These are phyloP conservation scores for Trichoderma oligosporum DNA, from an alignment of 2,329 filamentous ascomycete species.

Conservation along the genomic window DNA sequence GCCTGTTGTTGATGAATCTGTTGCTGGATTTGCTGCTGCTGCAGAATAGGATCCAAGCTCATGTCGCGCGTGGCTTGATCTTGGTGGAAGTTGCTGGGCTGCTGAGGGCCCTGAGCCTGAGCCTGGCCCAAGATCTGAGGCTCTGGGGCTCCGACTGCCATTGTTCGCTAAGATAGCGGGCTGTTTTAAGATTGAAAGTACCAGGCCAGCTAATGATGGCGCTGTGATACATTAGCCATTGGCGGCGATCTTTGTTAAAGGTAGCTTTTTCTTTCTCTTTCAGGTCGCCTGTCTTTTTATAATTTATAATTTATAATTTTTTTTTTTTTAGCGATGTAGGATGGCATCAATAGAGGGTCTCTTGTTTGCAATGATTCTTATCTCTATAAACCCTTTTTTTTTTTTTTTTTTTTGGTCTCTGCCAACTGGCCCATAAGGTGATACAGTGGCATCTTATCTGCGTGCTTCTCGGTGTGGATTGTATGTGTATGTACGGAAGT, in stretches of 20 bases:
- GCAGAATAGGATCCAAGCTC: conserved; percentile 27
- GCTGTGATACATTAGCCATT: conserved; percentile 6
- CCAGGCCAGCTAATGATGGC: conserved; percentile 9
- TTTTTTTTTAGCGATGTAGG: no score
- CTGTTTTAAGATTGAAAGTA: neutral
- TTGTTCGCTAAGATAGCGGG: conserved; percentile 6
- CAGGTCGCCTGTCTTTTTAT: no score
- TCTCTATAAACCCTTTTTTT: neutral
- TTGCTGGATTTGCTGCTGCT: conserved; percentile 29
- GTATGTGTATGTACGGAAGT: neutral
- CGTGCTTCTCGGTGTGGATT: conserved; percentile 3
- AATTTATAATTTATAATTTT: no score
- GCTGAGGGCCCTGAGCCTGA: neutral
- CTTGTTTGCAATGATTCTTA: no score
- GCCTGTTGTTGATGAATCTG: conserved; percentile 20
- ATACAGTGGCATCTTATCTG: neutral
- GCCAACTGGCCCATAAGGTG: conserved; percentile 8
- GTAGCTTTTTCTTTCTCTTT: no score
- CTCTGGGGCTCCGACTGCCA: conserved; percentile 13
- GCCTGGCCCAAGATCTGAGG: conserved; percentile 7
- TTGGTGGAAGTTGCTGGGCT: conserved; percentile 10
- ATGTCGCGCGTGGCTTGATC: conserved; percentile 26
- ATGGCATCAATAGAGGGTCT: no score
- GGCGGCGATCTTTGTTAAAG: no score
- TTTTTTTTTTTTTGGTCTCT: neutral